Evolutionary conservation across 2,329 filamentous ascomycete genomes (phyloP), one percentile per base, ranked within the genome.

Genomic region (Fusarium verticillioides): DNA sequence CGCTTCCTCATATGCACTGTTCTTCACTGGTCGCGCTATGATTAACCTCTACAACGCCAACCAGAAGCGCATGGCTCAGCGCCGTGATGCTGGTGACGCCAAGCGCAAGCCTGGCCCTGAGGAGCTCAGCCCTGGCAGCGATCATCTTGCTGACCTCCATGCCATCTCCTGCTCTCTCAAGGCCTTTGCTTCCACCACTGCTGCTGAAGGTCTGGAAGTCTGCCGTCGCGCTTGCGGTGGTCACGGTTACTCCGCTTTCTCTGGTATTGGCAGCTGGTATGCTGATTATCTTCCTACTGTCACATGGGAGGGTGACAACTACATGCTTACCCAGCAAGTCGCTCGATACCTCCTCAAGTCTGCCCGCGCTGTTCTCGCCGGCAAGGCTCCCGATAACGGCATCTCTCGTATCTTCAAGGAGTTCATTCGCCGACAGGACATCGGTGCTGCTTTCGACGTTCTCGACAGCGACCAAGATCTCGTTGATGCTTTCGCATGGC

Each of bases 271-370:
- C 4, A 84, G 88, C 23, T 93, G 89, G 87, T 95, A 94, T 77
- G 87, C 92, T 34, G 92, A 95, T 80, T 94, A 94, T 79, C 85
- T 94, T 3, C 92, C 93, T n/a, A 84, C 82, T 7, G 83, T 85
- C 8, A 93, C 92, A 15, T 93, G 91, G 90, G 93, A 94, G 80
- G 93, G 93, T 49, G 93, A 94, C 83, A 94, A 94, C 85, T 94
- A 93, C 84, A 94, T 95, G 92, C 85, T 95, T 66, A 93, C 92
- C 15, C 93, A 95, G 81, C 93, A 95, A 83, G 92, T 94, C 6
- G 91, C 91, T 6, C 88, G 92, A 65, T 94, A 94, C 78, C 88
- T 95, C 50, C 87, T 95, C 73, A 95, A 94, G 86, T 90, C 92
- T 7, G 92, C 92, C 1, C 90, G 93, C 46, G 87, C 89, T 3